Percentiles rank a stretch among this genome's conserved stretches.
These are phyloP conservation scores for Epipyxis sp. DNA, from an alignment of 108 stramenopile species.

Conservation along the genomic window DNA sequence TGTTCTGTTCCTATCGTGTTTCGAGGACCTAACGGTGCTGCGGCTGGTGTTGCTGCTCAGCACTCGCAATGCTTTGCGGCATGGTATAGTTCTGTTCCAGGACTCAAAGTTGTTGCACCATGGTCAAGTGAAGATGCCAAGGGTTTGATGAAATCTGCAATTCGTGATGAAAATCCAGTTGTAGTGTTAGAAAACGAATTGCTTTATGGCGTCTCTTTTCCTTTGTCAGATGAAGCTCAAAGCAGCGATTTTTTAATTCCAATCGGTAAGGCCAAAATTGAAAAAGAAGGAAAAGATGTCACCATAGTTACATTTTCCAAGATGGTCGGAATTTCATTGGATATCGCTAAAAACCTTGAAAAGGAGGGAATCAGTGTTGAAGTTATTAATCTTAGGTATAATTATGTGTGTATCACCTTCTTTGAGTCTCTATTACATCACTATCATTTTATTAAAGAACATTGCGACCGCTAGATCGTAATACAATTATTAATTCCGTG, in stretches of 20 bases:
- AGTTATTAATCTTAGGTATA: slow-evolving; percentile 80
- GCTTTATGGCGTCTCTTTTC: slow-evolving; percentile 90
- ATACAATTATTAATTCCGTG: slow-evolving; percentile 81
- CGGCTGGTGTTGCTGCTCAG: slow-evolving; percentile 95
- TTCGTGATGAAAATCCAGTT: slow-evolving; percentile 97
- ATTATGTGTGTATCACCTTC: not conserved
- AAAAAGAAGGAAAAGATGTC: slow-evolving; percentile 81
- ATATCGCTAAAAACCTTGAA: slow-evolving; percentile 80
- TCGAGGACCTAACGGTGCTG: slow-evolving; percentile 96
- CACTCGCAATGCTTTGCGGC: slow-evolving; percentile 99
- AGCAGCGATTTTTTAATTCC: slow-evolving; percentile 80
- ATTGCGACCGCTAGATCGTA: slow-evolving; percentile 90
- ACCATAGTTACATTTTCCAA: slow-evolving; percentile 90
- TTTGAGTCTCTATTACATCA: not conserved
- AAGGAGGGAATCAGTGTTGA: slow-evolving; percentile 75
- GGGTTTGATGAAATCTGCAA: slow-evolving; percentile 97
- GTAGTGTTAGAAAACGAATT: slow-evolving; percentile 96
- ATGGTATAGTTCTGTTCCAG: slow-evolving; percentile 85
- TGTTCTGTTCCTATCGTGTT: slow-evolving; percentile 94
- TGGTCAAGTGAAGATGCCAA: slow-evolving; percentile 93
- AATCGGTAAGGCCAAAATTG: slow-evolving; percentile 64
- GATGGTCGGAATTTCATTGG: slow-evolving; percentile 79
- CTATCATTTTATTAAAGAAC: slow-evolving; percentile 47
- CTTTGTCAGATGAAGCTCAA: slow-evolving; percentile 85
- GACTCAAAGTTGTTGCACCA: slow-evolving; percentile 81